Conservation (phyloP, 2,329 filamentous ascomycete species). For the Cyphellophora attinorum region DNA sequence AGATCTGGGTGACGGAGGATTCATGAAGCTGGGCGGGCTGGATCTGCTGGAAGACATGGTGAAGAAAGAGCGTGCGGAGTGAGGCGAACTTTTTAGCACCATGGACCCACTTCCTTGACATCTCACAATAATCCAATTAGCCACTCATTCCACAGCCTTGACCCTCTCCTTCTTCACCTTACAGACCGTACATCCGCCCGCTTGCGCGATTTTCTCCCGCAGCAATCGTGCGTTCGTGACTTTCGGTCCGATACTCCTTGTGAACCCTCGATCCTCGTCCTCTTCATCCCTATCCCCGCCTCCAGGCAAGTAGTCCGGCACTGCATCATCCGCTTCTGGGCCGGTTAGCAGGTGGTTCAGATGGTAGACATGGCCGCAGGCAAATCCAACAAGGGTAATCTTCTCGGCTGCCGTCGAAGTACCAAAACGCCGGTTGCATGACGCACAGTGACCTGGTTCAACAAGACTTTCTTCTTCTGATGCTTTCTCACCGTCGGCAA, state of each 20-base stretch:
- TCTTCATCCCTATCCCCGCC: slow-evolving; percentile 14
- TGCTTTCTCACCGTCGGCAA: neutral
- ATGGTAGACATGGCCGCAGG: slow-evolving; percentile 61
- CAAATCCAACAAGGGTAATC: slow-evolving; percentile 54
- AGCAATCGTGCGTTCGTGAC: slow-evolving; percentile 77
- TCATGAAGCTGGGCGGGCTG: slow-evolving; percentile 7
- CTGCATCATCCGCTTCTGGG: slow-evolving; percentile 20
- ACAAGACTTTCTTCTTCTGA: neutral
- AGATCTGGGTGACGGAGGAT: slow-evolving; percentile 5
- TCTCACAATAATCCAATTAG: too few species aligned
- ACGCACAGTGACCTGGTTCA: slow-evolving; percentile 14
- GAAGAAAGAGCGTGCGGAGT: too few species aligned
- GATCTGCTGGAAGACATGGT: slow-evolving; percentile 6
- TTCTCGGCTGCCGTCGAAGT: slow-evolving; percentile 34
- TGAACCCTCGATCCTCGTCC: slow-evolving; percentile 19
- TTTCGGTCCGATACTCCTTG: slow-evolving; percentile 65
- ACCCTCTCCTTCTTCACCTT: slow-evolving; percentile 8
- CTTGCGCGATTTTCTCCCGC: slow-evolving; percentile 15
- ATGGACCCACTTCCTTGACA: too few species aligned
- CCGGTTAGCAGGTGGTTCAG: slow-evolving; percentile 47
- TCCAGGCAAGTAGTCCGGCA: slow-evolving; percentile 9
- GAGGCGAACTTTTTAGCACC: too few species aligned
- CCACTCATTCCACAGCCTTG: neutral
- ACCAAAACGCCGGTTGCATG: slow-evolving; percentile 12
- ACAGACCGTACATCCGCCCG: slow-evolving; percentile 14